Conservation (phyloP, 208 protist species). For the Crithidia brevicula region DNA sequence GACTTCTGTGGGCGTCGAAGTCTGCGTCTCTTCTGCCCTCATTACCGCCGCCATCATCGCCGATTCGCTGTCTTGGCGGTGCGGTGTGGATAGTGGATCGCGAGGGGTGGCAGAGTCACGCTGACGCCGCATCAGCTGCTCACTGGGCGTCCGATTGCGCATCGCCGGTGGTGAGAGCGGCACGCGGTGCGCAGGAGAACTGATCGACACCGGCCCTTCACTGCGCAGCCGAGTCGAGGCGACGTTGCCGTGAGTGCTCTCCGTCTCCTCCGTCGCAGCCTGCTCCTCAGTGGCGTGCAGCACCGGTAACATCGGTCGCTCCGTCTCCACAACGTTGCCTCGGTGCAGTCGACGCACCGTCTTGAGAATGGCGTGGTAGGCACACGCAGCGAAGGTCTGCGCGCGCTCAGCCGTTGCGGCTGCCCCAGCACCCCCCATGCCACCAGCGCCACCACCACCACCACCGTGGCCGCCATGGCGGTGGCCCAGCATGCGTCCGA, state of each 20-base stretch:
- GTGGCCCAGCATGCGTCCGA: conserved; percentile 1
- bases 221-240: neutral
- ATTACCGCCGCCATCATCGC: no score
- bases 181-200: no score
- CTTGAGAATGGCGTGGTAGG: conserved; percentile 32
- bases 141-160: conserved; percentile 15
- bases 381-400: conserved; percentile 38
- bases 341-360: conserved; percentile 25
- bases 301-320: conserved; percentile 32
- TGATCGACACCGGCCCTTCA: neutral
- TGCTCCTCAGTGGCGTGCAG: conserved; percentile 38
- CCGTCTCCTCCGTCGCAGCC: conserved; percentile 5
- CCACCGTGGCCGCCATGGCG: neutral
- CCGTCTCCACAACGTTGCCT: conserved; percentile 23
- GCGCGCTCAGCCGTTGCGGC: conserved; percentile 14
- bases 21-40: no score
- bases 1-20: no score
- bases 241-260: no score
- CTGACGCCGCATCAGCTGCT: conserved; percentile 28
- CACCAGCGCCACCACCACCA: neutral
- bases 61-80: no score
- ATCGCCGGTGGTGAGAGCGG: conserved; percentile 5
- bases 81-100: neutral
- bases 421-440: neutral
- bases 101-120: conserved; percentile 18